Evolutionary conservation across 2,329 filamentous ascomycete genomes (phyloP).

Genomic region (Byssochlamys sp.): DNA sequence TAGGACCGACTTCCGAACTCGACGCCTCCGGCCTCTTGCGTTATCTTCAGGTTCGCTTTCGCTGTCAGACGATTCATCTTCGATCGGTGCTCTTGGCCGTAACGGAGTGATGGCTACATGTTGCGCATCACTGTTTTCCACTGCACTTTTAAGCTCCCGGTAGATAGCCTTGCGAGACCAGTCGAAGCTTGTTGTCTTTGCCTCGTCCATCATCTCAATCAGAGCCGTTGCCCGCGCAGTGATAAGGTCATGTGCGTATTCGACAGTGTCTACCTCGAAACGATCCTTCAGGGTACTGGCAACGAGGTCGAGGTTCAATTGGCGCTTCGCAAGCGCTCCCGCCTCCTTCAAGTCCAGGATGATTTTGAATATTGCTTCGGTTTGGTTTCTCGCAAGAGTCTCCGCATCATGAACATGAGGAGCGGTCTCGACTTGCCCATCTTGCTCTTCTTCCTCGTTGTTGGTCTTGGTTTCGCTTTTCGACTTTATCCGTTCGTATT

Average conservation of each 20-base stretch:
- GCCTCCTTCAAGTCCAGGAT: slow-evolving; percentile 31
- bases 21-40: slow-evolving; percentile 15
- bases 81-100: slow-evolving; percentile 16
- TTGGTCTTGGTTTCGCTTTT: slow-evolving; percentile 14
- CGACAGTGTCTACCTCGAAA: slow-evolving; percentile 23
- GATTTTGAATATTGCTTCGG: slow-evolving; percentile 27
- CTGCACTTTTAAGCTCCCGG: slow-evolving; percentile 29
- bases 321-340: slow-evolving; percentile 32
- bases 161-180: slow-evolving; percentile 36
- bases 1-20: slow-evolving; percentile 35
- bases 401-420: slow-evolving; percentile 17
- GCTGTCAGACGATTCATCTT: slow-evolving; percentile 24
- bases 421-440: slow-evolving; percentile 12
- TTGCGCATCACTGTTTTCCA: slow-evolving; percentile 18
- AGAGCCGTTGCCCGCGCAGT: slow-evolving; percentile 22
- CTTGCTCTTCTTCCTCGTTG: slow-evolving; percentile 9
- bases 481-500: slow-evolving; percentile 22
- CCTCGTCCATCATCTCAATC: slow-evolving; percentile 28
- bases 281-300: slow-evolving; percentile 22
- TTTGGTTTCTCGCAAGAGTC: slow-evolving; percentile 23
- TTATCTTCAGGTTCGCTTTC: slow-evolving; percentile 19
- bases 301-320: slow-evolving; percentile 28
- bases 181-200: slow-evolving; percentile 25
- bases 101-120: slow-evolving; percentile 25
- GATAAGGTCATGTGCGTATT: slow-evolving; percentile 30